phyloP scores from a whole-genome alignment of 352 stramenopile species.

The Phytophthora meadii region DNA sequence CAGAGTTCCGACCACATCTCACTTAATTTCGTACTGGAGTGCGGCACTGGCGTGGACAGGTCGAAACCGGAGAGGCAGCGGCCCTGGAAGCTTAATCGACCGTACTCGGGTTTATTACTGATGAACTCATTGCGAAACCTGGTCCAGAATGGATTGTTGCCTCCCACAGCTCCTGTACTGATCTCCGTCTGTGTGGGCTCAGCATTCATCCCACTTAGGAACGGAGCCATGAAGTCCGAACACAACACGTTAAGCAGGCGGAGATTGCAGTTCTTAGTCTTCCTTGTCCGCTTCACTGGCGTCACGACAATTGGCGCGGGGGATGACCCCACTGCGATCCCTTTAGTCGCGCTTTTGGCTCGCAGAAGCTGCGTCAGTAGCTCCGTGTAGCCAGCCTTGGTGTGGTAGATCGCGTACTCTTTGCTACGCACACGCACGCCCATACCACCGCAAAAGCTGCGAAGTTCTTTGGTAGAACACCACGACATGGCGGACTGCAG shows the following conservation, averaged over 20 bases:
- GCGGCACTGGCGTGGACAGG: slow-evolving; percentile 19
- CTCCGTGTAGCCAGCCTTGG: slow-evolving; percentile 30
- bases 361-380: slow-evolving; percentile 23
- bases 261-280: slow-evolving; percentile 36
- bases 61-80: slow-evolving; percentile 16
- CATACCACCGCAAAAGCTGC: slow-evolving; percentile 26
- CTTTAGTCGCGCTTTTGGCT: slow-evolving; percentile 16
- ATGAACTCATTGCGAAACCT: slow-evolving; percentile 21
- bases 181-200: slow-evolving; percentile 17
- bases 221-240: slow-evolving; percentile 18
- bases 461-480: slow-evolving; percentile 26
- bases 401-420: slow-evolving; percentile 31
- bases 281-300: slow-evolving; percentile 16
- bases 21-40: slow-evolving; percentile 27
- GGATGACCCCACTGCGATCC: slow-evolving; percentile 1
- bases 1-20: slow-evolving; percentile 32
- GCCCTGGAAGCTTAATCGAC: slow-evolving; percentile 14
- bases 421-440: slow-evolving; percentile 31
- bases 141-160: slow-evolving; percentile 24
- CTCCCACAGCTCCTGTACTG: slow-evolving; percentile 12
- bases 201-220: slow-evolving; percentile 20
- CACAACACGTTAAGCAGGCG: slow-evolving; percentile 31
- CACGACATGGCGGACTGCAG: slow-evolving; percentile 26
- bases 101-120: slow-evolving; percentile 21
- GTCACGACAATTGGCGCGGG: neutral